Evolutionary conservation across 305 asterid species (phyloP).

Genomic region (Fraxinus angustifolia): DNA sequence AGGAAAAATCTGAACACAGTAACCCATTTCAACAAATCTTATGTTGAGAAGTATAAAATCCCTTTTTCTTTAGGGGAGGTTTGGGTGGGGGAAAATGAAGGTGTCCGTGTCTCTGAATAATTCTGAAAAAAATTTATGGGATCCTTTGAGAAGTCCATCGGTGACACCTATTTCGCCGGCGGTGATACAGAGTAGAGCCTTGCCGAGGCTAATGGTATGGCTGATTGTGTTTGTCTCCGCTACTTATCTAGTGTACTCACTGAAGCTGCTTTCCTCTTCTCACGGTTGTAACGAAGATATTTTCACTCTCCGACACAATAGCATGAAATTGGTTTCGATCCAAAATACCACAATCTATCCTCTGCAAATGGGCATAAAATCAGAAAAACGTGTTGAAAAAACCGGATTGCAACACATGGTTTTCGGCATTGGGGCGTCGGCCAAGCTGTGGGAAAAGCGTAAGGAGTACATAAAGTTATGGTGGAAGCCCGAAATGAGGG

Average conservation of each 20-base stretch:
- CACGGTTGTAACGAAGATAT: slow-evolving; percentile 43
- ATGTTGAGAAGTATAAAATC: background rate
- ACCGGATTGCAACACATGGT: slow-evolving; percentile 28
- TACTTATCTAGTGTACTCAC: slow-evolving; percentile 59
- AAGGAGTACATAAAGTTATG: slow-evolving; percentile 33
- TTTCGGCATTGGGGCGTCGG: slow-evolving; percentile 34
- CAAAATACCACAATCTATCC: background rate
- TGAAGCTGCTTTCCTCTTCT: slow-evolving; percentile 59
- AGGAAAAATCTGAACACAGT: background rate
- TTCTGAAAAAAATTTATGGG: slow-evolving; percentile 65
- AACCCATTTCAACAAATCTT: background rate
- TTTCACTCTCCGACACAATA: slow-evolving; percentile 28
- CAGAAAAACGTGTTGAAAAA: background rate
- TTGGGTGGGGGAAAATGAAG: slow-evolving; percentile 37
- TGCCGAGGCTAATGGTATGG: slow-evolving; percentile 64
- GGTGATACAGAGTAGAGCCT: slow-evolving; percentile 33
- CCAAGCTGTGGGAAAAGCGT: slow-evolving; percentile 26
- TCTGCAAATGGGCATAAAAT: background rate
- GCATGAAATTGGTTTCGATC: background rate
- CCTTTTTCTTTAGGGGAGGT: background rate
- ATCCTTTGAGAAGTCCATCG: slow-evolving; percentile 46
- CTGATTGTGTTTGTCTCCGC: slow-evolving; percentile 59
- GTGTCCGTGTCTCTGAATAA: slow-evolving; percentile 42
- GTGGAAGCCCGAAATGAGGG: slow-evolving; percentile 33
- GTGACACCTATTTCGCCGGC: slow-evolving; percentile 26